Conservation (phyloP, 495 filamentous ascomycete species). For the Terfezia claveryi region DNA sequence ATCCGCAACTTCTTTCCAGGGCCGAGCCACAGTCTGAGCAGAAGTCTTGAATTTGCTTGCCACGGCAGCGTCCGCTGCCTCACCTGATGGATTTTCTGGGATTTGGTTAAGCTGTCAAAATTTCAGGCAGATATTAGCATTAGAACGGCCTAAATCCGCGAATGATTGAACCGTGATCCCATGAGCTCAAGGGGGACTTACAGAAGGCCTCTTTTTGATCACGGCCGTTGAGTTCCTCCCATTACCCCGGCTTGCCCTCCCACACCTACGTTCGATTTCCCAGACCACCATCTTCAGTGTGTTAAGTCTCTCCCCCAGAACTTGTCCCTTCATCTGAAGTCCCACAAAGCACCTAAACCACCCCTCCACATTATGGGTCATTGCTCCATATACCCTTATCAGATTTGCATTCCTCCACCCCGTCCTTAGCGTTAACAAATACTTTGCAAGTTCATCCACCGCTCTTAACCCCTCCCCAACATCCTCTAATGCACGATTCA, state of each 20-base stretch:
- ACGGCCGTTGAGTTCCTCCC: not conserved
- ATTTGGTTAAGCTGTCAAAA: too few relatives aligned
- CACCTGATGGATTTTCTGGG: too few relatives aligned
- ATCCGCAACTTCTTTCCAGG: not conserved
- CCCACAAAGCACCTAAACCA: constrained; percentile 56
- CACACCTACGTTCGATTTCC: constrained; percentile 59
- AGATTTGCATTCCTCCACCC: constrained; percentile 33
- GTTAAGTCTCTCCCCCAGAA: constrained; percentile 37
- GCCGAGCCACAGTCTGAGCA: too few relatives aligned
- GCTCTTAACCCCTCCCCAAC: constrained; percentile 55
- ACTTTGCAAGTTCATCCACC: constrained; percentile 52
- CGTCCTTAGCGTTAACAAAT: constrained; percentile 41
- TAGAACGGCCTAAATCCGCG: too few relatives aligned
- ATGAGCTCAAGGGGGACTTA: not conserved
- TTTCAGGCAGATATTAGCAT: too few relatives aligned
- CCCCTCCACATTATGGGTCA: constrained; percentile 70
- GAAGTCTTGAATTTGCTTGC: too few relatives aligned
- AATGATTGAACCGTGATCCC: too few relatives aligned
- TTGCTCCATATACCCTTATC: constrained; percentile 47
- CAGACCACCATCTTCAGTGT: constrained; percentile 43
- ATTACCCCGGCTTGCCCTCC: constrained; percentile 33
- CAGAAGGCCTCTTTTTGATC: not conserved
- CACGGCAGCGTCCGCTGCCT: too few relatives aligned
- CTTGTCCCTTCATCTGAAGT: constrained; percentile 40
- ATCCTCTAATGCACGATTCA: constrained; percentile 58